A percentile compares a stretch with the other conserved stretches of the same genome.
Evolutionary conservation across 2,329 filamentous ascomycete genomes (phyloP).

Genomic region (Neopestalotiopsis rosae): DNA sequence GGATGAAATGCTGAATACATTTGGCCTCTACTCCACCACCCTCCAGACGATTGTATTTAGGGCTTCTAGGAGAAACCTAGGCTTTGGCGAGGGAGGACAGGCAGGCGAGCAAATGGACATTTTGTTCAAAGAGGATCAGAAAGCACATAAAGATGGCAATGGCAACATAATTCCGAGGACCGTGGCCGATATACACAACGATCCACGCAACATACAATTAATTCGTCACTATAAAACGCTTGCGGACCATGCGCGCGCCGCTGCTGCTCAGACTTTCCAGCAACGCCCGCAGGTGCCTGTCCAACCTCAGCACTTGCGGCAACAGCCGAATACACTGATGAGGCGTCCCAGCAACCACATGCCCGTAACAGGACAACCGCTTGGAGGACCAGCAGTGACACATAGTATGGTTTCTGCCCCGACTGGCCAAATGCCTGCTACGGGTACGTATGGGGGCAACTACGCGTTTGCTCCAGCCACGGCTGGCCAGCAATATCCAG

Average conservation of each 20-base stretch:
- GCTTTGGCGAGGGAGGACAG: constrained; percentile 38
- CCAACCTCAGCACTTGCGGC: neutral
- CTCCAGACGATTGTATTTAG: constrained; percentile 62
- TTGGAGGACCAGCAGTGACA: neutral
- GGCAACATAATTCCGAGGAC: constrained; percentile 23
- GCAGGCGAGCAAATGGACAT: constrained; percentile 39
- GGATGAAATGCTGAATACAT: constrained; percentile 54
- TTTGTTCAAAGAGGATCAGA: constrained; percentile 42
- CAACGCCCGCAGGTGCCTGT: neutral
- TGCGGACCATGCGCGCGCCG: neutral
- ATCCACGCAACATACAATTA: constrained; percentile 28
- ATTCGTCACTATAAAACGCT: constrained; percentile 23
- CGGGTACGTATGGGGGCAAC: neutral
- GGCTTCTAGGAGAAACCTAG: constrained; percentile 53
- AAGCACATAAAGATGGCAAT: constrained; percentile 31
- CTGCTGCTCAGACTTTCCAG: neutral
- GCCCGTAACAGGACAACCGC: neutral
- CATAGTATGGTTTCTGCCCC: neutral
- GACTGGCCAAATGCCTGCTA: neutral
- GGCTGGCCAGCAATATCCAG: neutral
- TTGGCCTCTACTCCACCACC: constrained; percentile 54
- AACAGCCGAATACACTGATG: neutral
- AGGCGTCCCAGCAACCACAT: neutral
- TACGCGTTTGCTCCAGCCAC: neutral
- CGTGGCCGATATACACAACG: constrained; percentile 13